Percentiles rank a stretch among this genome's conserved stretches.
Evolutionary conservation across 2,329 filamentous ascomycete species (phyloP).

Genomic region (Alternaria rosae): DNA sequence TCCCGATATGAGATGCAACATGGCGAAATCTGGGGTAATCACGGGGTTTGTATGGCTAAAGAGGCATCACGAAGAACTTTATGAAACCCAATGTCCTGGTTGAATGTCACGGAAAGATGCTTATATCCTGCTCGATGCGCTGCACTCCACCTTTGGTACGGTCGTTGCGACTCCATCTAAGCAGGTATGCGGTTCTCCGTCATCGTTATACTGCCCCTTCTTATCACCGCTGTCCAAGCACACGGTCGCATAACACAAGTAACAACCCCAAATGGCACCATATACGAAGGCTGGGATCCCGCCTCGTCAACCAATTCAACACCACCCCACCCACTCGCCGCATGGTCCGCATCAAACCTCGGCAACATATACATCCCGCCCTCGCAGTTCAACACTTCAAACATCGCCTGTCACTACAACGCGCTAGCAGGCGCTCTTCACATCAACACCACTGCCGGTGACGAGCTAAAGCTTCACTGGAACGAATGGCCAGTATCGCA

Average conservation of each 20-base stretch:
- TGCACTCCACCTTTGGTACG: too few relatives aligned
- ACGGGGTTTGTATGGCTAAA: constrained; percentile 5
- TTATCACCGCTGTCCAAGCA: neutral
- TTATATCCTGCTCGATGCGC: neutral
- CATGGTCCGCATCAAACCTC: constrained; percentile 35
- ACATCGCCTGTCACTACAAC: constrained; percentile 66
- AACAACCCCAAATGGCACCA: constrained; percentile 22
- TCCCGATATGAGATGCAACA: constrained; percentile 18
- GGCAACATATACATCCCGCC: constrained; percentile 36
- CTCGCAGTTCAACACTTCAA: constrained; percentile 29
- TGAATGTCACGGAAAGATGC: too few relatives aligned
- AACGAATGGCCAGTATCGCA: constrained; percentile 51
- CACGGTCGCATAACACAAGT: constrained; percentile 36
- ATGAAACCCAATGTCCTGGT: neutral
- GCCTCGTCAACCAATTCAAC: constrained; percentile 10
- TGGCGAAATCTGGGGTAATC: constrained; percentile 21
- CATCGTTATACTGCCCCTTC: neutral
- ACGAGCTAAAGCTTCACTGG: constrained; percentile 61
- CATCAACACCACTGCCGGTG: constrained; percentile 64
- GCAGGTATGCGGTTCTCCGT: too few relatives aligned
- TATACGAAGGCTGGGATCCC: constrained; percentile 38
- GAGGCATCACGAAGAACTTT: neutral
- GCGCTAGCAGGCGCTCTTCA: constrained; percentile 59
- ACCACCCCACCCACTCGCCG: constrained; percentile 20
- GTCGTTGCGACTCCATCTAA: too few relatives aligned